Conservation (phyloP, 1,284 basidiomycete species). For the Rhodotorula sp. region DNA sequence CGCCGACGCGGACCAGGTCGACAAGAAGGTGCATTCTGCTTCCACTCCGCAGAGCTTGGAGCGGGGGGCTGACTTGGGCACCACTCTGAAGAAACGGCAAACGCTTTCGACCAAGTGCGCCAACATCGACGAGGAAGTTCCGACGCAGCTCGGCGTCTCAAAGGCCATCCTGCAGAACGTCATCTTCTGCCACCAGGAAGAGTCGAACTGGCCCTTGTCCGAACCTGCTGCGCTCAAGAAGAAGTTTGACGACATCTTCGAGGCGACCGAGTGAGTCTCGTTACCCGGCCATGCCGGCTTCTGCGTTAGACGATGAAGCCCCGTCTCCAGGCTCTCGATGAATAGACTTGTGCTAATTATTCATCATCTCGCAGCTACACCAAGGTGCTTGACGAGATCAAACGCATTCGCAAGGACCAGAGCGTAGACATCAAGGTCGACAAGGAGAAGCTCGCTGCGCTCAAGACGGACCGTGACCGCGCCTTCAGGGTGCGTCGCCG, state of each 20-base stretch:
- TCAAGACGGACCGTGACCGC: constrained; percentile 79
- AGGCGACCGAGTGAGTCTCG: constrained; percentile 77
- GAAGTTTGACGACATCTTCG: constrained; percentile 88
- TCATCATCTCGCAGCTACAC: constrained; percentile 65
- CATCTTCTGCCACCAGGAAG: constrained; percentile 99
- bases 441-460: constrained; percentile 76
- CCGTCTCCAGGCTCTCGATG: too few relatives aligned
- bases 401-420: constrained; percentile 82
- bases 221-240: constrained; percentile 92
- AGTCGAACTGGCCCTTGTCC: constrained; percentile 95
- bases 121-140: constrained; percentile 93
- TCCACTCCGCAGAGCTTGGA: background rate
- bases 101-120: constrained; percentile 90
- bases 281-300: background rate
- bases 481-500: constrained; percentile 60
- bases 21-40: constrained; percentile 62
- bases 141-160: constrained; percentile 87
- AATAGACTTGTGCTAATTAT: background rate
- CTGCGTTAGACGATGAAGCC: too few relatives aligned
- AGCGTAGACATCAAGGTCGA: constrained; percentile 88
- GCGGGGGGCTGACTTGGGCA: background rate
- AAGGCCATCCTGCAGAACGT: constrained; percentile 97
- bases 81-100: constrained; percentile 62
- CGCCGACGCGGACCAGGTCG: constrained; percentile 66
- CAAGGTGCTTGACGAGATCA: constrained; percentile 93